These are phyloP conservation scores for Tolypocladium ovalisporum DNA, from an alignment of 2,329 filamentous ascomycete species.

Conservation along the genomic window DNA sequence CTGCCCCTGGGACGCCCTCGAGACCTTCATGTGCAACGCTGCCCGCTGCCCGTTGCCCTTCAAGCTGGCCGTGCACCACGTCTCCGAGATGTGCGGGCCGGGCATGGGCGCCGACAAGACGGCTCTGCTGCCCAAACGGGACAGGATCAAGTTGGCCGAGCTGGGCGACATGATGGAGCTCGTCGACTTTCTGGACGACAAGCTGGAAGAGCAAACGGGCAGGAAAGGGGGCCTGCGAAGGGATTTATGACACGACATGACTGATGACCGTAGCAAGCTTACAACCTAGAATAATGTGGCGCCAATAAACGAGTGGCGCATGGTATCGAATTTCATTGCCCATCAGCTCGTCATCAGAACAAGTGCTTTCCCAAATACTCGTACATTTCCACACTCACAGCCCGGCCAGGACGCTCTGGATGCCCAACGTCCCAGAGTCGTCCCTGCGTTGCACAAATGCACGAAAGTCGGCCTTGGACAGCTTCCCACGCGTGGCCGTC, in stretches of 20 bases:
- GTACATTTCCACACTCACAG: constrained; percentile 25
- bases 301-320: not conserved
- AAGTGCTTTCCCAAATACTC: not conserved
- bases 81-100: constrained; percentile 54
- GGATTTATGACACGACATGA: constrained; percentile 15
- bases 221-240: constrained; percentile 18
- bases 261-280: not conserved
- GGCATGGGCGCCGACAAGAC: constrained; percentile 42
- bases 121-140: constrained; percentile 43
- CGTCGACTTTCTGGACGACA: constrained; percentile 48
- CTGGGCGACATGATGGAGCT: constrained; percentile 45
- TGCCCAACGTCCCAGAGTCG: constrained; percentile 68
- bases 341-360: not conserved
- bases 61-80: constrained; percentile 53
- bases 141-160: constrained; percentile 38
- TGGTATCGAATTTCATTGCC: constrained; percentile 1
- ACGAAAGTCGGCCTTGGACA: constrained; percentile 62
- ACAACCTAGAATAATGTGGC: not conserved
- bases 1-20: constrained; percentile 53
- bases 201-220: constrained; percentile 25
- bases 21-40: constrained; percentile 49
- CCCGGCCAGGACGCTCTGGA: constrained; percentile 70
- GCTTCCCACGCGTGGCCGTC: constrained; percentile 37
- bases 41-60: constrained; percentile 48
- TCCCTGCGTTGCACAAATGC: constrained; percentile 78